These are phyloP conservation scores for Oryza rufipogon DNA, from an alignment of 176 grass and related monocot genomes.

Conservation along the genomic window DNA sequence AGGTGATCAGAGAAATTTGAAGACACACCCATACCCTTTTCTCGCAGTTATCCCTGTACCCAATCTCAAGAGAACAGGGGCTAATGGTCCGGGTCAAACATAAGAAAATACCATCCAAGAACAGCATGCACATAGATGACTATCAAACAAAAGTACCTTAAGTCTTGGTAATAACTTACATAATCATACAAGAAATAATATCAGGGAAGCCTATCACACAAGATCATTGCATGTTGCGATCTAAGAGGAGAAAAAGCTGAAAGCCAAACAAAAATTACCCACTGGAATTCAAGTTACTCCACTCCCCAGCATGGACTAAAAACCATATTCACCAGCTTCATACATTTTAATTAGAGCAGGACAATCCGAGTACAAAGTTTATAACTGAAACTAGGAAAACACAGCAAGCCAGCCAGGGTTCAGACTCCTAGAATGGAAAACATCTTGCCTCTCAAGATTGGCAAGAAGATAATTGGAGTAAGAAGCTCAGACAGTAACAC, in stretches of 20 bases:
- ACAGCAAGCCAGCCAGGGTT: neutral
- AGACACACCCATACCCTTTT: slow-evolving; percentile 55
- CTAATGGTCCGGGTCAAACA: slow-evolving; percentile 54
- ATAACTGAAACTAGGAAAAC: neutral
- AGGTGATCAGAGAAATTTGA: slow-evolving; percentile 74
- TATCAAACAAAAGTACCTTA: neutral
- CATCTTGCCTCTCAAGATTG: neutral
- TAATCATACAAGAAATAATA: neutral
- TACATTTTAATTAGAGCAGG: neutral
- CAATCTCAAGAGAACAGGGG: slow-evolving; percentile 50
- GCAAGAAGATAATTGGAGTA: neutral
- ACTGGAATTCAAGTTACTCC: neutral
- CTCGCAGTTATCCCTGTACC: slow-evolving; percentile 52
- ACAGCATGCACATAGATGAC: neutral
- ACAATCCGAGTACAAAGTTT: neutral
- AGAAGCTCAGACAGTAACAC: neutral
- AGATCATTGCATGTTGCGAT: neutral
- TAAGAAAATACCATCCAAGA: neutral
- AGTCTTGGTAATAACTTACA: neutral
- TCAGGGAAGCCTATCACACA: neutral
- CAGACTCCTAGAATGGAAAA: too few species aligned
- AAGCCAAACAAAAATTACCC: neutral
- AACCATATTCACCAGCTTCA: neutral
- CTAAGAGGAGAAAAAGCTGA: neutral
- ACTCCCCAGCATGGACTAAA: neutral